Percentiles rank a stretch among this genome's conserved stretches.
phyloP scores from a whole-genome alignment of 257 asterid species.

The Penstemon davidsonii region DNA sequence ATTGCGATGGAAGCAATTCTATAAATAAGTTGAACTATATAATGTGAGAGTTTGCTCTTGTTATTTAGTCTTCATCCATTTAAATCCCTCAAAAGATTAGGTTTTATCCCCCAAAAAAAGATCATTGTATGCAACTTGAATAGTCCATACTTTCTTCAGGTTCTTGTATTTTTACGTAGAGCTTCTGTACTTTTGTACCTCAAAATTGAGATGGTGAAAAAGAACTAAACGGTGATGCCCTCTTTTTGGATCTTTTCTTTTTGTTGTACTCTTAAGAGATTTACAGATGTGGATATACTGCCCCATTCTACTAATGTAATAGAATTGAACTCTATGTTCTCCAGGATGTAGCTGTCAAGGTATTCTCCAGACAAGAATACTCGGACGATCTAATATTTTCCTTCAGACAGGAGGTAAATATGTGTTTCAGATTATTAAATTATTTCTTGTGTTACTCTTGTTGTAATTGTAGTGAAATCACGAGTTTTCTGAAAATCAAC shows the following conservation, averaged over 20 bases:
- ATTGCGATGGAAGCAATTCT: too few species aligned
- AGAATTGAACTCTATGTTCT: constrained; percentile 25
- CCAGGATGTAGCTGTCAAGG: constrained; percentile 98
- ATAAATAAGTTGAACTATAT: too few species aligned
- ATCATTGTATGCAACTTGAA: too few species aligned
- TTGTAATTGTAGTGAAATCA: too few species aligned
- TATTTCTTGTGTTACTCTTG: too few species aligned
- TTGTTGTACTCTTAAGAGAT: constrained; percentile 19
- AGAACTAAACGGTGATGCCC: not conserved
- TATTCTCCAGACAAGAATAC: constrained; percentile 82
- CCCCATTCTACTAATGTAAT: constrained; percentile 14
- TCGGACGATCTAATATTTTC: constrained; percentile 75
- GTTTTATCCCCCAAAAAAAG: too few species aligned
- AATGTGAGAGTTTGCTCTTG: not conserved
- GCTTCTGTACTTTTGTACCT: too few species aligned
- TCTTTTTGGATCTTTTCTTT: constrained; percentile 4
- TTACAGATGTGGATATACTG: not conserved
- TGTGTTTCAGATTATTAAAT: not conserved
- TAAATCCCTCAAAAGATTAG: too few species aligned
- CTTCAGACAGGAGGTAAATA: constrained; percentile 94
- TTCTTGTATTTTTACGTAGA: not conserved
- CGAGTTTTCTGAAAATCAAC: too few species aligned
- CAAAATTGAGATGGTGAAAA: not conserved
- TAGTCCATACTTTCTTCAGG: too few species aligned
- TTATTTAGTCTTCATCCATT: not conserved